A percentile compares a stretch with the other conserved stretches of the same genome.
Evolutionary conservation across 139 green algal species (phyloP).

Genomic region (Medakamo hakoo): DNA sequence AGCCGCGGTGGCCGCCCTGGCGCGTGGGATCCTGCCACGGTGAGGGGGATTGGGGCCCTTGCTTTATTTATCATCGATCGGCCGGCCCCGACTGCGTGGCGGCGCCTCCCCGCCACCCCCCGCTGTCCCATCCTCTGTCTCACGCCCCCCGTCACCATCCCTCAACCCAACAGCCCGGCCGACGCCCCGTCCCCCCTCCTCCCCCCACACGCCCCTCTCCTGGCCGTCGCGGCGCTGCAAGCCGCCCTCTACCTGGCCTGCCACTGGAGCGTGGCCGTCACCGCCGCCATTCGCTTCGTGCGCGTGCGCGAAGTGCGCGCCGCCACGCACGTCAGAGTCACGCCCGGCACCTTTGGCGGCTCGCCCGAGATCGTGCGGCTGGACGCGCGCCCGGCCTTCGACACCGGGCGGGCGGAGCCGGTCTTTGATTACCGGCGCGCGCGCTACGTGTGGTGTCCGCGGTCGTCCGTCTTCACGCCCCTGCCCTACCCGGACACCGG

Average conservation of each 20-base stretch:
- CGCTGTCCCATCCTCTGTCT: too few species aligned
- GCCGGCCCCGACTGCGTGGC: too few species aligned
- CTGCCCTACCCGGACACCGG: constrained; percentile 53
- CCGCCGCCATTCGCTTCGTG: constrained; percentile 6
- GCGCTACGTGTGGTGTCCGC: constrained; percentile 43
- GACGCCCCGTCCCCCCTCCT: neutral
- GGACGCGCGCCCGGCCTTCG: neutral
- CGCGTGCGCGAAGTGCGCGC: constrained; percentile 1
- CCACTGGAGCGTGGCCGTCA: constrained; percentile 17
- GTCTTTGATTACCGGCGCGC: constrained; percentile 67
- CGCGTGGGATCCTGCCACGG: too few species aligned
- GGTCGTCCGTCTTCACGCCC: constrained; percentile 36
- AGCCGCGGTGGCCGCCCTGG: neutral
- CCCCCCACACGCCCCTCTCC: neutral
- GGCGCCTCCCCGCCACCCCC: too few species aligned
- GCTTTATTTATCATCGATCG: too few species aligned
- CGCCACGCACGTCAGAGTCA: constrained; percentile 30
- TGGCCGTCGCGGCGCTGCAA: constrained; percentile 1
- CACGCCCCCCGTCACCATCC: too few species aligned
- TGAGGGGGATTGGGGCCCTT: too few species aligned
- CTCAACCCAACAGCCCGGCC: too few species aligned
- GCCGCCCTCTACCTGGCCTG: constrained; percentile 12
- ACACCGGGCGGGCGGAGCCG: constrained; percentile 17
- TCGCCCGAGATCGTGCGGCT: constrained; percentile 42
- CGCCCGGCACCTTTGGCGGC: constrained; percentile 41